Evolutionary conservation across 73 alveolate species (phyloP), one percentile per base, ranked within the genome.

Genomic region (Halteria grandinella): DNA sequence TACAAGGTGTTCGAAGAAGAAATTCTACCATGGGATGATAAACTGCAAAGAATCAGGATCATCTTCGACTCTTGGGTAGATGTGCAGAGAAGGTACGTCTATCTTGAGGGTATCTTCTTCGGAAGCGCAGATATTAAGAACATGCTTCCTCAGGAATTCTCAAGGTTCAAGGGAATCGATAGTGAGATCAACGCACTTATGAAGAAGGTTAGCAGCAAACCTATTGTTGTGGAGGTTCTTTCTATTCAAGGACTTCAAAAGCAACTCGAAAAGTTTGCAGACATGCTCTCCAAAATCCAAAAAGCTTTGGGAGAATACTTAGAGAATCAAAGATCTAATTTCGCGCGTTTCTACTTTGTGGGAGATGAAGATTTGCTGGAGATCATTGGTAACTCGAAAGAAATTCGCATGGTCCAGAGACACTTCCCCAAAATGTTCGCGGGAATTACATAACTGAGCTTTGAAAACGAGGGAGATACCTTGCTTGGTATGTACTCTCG

Each of bases 381-480:
- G 83, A 98, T 98, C 74, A 98, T 98, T 77, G 99, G 99, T 85
- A 98, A 98, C 85, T 84, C 98, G 18, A 96, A 95, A 75, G 99
- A 98, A 54, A 99, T 98, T 7, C 82, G 81, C 18, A 95, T 94
- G 71, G 98, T 98, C 14, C 88, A 97, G 87, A 90, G 99, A 41
- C 99, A 98, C 85, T 98, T 98, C 92, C 93, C 99, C 54, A 94
- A 94, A 80, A 95, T 97, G 99, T 97, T 94, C 70, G 99, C 99
- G 18, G 99, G 99, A 27, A 95, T 97, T 71, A 86, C 95, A 52
- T 66, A 97, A 7, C 44, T 93, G 41, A 47, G 87, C 70, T 75
- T 87, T 47, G 91, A 89, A 75, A 95, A 90, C 70, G 86, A 89
- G 45, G 97, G 95, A 47, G 97, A 94, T 52, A 84, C 73, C 29